Percentiles rank a stretch among this genome's conserved stretches.
These are phyloP conservation scores for Ceratocystiopsis sp. DNA, from an alignment of 2,329 filamentous ascomycete species.

Conservation along the genomic window DNA sequence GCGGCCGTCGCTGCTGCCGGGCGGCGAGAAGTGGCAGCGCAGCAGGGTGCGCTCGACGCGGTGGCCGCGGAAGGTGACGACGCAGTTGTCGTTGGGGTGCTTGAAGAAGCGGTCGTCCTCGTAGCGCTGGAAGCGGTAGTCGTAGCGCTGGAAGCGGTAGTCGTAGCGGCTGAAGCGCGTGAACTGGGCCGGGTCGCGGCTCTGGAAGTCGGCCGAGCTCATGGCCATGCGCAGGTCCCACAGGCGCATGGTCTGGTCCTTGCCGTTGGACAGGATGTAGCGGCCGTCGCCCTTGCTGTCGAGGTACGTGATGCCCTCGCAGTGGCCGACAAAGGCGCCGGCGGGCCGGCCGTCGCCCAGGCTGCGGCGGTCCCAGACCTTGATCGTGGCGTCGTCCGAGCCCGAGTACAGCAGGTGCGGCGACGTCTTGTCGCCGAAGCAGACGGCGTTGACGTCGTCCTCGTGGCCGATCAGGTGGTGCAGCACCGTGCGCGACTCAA, in stretches of 20 bases:
- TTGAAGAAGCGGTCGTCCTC: slow-evolving; percentile 52
- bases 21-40: slow-evolving; percentile 85
- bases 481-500: slow-evolving; percentile 61
- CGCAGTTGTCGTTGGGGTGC: slow-evolving; percentile 72
- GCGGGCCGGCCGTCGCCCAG: slow-evolving; percentile 67
- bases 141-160: slow-evolving; percentile 56
- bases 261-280: slow-evolving; percentile 85
- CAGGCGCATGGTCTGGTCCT: slow-evolving; percentile 93
- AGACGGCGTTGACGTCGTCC: slow-evolving; percentile 91
- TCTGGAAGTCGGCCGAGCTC: slow-evolving; percentile 45
- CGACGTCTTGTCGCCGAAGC: slow-evolving; percentile 74
- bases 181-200: slow-evolving; percentile 36
- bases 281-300: slow-evolving; percentile 54
- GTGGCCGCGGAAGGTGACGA: slow-evolving; percentile 89
- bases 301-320: slow-evolving; percentile 50
- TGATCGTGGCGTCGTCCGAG: slow-evolving; percentile 83
- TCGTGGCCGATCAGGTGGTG: slow-evolving; percentile 63
- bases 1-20: slow-evolving; percentile 66
- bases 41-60: slow-evolving; percentile 79
- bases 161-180: slow-evolving; percentile 58
- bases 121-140: slow-evolving; percentile 57
- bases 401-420: slow-evolving; percentile 94
- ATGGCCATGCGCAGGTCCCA: slow-evolving; percentile 92
- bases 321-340: slow-evolving; percentile 49
- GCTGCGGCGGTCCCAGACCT: slow-evolving; percentile 89